These are phyloP conservation scores for Petrea volubilis DNA, from an alignment of 257 asterid genomes.

Conservation along the genomic window DNA sequence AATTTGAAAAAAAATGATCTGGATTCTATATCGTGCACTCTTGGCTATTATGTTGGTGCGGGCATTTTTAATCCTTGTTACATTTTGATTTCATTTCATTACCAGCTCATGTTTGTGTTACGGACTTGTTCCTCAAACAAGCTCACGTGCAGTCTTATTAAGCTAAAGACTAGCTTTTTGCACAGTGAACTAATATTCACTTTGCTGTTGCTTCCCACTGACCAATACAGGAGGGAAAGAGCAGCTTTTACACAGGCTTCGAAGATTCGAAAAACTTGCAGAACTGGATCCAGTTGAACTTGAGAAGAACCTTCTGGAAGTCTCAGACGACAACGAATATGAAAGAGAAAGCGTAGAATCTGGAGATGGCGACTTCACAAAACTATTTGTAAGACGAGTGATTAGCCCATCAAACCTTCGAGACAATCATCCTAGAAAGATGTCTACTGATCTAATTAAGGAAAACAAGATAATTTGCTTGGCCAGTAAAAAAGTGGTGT, in stretches of 20 bases:
- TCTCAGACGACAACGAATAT: constrained; percentile 34
- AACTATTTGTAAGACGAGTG: constrained; percentile 21
- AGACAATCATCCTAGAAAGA: constrained; percentile 11
- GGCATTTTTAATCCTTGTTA: neutral
- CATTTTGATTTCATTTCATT: neutral
- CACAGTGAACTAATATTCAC: neutral
- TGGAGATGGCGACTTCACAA: constrained; percentile 19
- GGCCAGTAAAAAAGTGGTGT: constrained; percentile 21
- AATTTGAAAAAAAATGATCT: neutral
- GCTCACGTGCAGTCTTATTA: no score
- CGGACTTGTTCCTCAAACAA: no score
- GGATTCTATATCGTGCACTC: neutral
- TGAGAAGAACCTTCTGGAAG: constrained; percentile 53
- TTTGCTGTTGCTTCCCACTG: neutral
- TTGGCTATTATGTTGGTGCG: neutral
- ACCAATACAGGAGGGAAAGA: constrained; percentile 57
- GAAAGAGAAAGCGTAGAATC: constrained; percentile 15
- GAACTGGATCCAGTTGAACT: constrained; percentile 72
- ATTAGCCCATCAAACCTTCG: constrained; percentile 21
- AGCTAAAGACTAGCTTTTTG: neutral
- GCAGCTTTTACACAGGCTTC: constrained; percentile 60
- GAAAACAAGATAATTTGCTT: constrained; percentile 23
- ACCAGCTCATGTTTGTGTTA: neutral
- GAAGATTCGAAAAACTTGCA: constrained; percentile 71
- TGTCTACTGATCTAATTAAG: constrained; percentile 44